These are phyloP conservation scores for Spathaspora sp. DNA, from an alignment of 1,139 yeast species.

Conservation along the genomic window DNA sequence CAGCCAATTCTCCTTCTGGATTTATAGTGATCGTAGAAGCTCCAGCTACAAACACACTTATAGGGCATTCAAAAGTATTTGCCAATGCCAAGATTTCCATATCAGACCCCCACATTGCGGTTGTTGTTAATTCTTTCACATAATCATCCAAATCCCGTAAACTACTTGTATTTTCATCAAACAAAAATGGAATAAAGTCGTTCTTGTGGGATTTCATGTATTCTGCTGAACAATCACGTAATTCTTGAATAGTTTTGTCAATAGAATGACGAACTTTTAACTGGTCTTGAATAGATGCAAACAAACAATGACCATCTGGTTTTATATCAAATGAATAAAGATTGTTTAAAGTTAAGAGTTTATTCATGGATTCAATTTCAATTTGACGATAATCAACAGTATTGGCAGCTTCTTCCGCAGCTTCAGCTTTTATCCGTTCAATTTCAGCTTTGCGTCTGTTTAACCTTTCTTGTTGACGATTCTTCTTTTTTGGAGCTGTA, in stretches of 20 bases:
- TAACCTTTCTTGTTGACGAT: constrained; percentile 80
- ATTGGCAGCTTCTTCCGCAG: constrained; percentile 64
- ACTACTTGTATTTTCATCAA: constrained; percentile 70
- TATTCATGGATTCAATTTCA: constrained; percentile 65
- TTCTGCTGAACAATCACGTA: constrained; percentile 65
- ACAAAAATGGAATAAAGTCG: constrained; percentile 76
- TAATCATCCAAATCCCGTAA: constrained; percentile 69
- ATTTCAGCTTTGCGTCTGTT: constrained; percentile 75
- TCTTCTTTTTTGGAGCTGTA: constrained; percentile 48
- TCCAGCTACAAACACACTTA: constrained; percentile 77
- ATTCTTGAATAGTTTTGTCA: constrained; percentile 43
- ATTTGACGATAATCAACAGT: constrained; percentile 68
- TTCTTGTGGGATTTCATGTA: constrained; percentile 65
- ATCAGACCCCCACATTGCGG: constrained; percentile 97
- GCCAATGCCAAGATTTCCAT: constrained; percentile 84
- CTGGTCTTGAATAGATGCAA: constrained; percentile 84
- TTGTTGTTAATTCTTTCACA: constrained; percentile 60
- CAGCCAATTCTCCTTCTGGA: constrained; percentile 49
- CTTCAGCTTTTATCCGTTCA: constrained; percentile 62
- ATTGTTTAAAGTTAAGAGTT: constrained; percentile 46
- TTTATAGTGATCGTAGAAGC: constrained; percentile 61
- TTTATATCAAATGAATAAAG: constrained; percentile 62
- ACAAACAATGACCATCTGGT: constrained; percentile 95
- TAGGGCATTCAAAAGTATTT: constrained; percentile 63
- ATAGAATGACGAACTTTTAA: constrained; percentile 48